These are phyloP conservation scores for Panicum miliaceum DNA, from an alignment of 176 grass and related monocot genomes.

Conservation along the genomic window DNA sequence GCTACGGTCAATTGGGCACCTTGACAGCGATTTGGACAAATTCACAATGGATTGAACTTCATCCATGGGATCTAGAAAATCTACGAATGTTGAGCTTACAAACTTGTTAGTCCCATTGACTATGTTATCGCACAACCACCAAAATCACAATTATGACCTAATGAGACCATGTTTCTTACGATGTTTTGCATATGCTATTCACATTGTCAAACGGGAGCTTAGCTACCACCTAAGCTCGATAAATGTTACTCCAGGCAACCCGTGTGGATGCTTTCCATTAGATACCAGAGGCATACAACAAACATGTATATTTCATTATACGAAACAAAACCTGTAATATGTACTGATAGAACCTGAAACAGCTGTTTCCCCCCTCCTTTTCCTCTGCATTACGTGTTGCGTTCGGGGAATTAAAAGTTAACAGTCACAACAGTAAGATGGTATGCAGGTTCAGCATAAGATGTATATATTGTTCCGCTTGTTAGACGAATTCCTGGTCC, in stretches of 20 bases:
- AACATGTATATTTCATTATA: constrained; percentile 45
- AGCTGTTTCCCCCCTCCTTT: background rate
- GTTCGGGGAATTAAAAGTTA: background rate
- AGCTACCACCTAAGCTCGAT: background rate
- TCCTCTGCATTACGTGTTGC: constrained; percentile 8
- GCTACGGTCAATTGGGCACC: too few species aligned
- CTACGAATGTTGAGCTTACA: too few species aligned
- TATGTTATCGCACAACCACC: too few species aligned
- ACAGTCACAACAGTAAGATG: background rate
- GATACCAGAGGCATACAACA: background rate
- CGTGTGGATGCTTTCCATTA: too few species aligned
- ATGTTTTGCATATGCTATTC: too few species aligned
- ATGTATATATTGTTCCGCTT: background rate
- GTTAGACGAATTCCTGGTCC: constrained; percentile 65
- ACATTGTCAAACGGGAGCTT: background rate
- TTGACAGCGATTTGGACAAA: too few species aligned
- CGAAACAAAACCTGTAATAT: constrained; percentile 44
- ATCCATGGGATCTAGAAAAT: too few species aligned
- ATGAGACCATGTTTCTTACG: too few species aligned
- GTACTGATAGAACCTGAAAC: constrained; percentile 24
- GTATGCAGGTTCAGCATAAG: background rate
- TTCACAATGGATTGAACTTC: too few species aligned
- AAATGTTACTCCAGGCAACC: background rate
- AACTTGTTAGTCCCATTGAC: too few species aligned
- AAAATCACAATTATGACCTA: too few species aligned